Conservation (phyloP, 2,329 filamentous ascomycete species). For the Aspergillus amoenus region DNA sequence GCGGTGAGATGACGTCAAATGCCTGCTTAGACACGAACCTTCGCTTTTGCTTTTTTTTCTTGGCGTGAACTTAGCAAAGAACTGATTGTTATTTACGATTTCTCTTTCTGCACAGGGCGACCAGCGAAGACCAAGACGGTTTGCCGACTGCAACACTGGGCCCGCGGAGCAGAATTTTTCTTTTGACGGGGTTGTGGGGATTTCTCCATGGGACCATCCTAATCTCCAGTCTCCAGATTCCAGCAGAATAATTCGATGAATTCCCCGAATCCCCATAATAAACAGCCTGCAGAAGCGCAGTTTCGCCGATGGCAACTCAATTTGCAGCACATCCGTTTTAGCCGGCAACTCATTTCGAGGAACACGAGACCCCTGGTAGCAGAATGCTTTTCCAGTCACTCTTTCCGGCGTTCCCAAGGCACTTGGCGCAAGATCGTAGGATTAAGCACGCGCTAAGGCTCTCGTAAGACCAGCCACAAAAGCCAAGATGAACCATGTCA, state of each 20-base stretch:
- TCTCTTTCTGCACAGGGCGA: neutral
- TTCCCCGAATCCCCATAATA: neutral
- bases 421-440: neutral
- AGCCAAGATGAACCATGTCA: conserved; percentile 10
- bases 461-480: conserved; percentile 7
- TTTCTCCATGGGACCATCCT: conserved; percentile 8
- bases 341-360: too few relatives aligned
- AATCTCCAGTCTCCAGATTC: conserved; percentile 3
- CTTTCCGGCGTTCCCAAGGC: neutral
- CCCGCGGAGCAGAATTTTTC: neutral
- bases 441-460: conserved; percentile 12
- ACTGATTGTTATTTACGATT: neutral
- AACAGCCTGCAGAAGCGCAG: neutral
- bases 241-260: neutral
- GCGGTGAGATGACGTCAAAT: too few relatives aligned
- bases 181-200: conserved; percentile 8
- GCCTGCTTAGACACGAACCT: too few relatives aligned
- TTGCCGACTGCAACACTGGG: conserved; percentile 1
- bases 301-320: neutral
- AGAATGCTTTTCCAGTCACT: neutral
- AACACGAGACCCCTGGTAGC: too few relatives aligned
- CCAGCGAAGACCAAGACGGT: neutral
- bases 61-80: neutral
- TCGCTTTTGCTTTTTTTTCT: neutral
- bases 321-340: neutral